A percentile compares a stretch with the other conserved stretches of the same genome.
These are phyloP conservation scores for Colletotrichum falcatum DNA, from an alignment of 2,329 filamentous ascomycete species.

Conservation along the genomic window DNA sequence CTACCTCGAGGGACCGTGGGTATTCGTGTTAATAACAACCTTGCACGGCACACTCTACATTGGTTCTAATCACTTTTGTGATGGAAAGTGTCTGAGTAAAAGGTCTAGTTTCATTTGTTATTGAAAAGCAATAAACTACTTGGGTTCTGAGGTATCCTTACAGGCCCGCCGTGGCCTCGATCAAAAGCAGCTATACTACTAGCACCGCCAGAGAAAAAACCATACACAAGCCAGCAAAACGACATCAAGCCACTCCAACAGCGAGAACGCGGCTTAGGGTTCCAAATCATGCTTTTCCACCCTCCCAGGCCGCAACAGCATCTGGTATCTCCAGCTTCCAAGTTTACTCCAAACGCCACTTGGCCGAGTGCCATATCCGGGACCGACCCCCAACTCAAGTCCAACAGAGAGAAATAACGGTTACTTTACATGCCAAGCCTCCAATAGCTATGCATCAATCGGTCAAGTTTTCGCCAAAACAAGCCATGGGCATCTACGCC, in stretches of 20 bases:
- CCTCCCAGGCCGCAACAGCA: slow-evolving; percentile 39
- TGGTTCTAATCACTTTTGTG: background rate
- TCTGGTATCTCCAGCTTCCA: slow-evolving; percentile 42
- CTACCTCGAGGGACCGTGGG: background rate
- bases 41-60: background rate
- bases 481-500: slow-evolving; percentile 45
- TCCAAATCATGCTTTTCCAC: slow-evolving; percentile 37
- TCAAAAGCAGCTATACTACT: slow-evolving; percentile 36
- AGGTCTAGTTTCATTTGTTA: slow-evolving; percentile 31
- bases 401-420: slow-evolving; percentile 41
- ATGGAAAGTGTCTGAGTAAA: background rate
- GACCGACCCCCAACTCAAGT: slow-evolving; percentile 35
- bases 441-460: slow-evolving; percentile 41
- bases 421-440: slow-evolving; percentile 39
- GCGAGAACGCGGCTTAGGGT: slow-evolving; percentile 34
- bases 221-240: slow-evolving; percentile 19
- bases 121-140: slow-evolving; percentile 25
- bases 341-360: slow-evolving; percentile 43
- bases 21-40: background rate
- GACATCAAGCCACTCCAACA: slow-evolving; percentile 33
- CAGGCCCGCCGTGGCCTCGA: slow-evolving; percentile 20
- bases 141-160: slow-evolving; percentile 32
- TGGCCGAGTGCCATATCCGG: slow-evolving; percentile 39
- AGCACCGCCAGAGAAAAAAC: slow-evolving; percentile 10
- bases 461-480: slow-evolving; percentile 31